Conservation (phyloP, 1,284 basidiomycete species). For the Trametes hirsuta region DNA sequence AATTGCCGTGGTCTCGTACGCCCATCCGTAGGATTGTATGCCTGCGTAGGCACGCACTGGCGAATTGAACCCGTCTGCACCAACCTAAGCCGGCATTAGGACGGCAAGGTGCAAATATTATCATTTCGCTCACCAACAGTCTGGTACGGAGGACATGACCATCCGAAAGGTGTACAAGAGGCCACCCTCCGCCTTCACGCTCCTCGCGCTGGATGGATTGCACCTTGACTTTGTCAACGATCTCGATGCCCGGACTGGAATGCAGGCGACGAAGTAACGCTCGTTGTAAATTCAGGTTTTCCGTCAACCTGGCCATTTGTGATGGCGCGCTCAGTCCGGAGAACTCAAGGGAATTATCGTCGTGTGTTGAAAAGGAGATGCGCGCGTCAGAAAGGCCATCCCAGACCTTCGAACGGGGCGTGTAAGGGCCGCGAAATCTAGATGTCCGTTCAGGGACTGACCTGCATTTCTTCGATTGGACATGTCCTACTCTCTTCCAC, state of each 20-base stretch:
- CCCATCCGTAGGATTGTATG: slow-evolving; percentile 91
- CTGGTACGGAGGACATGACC: slow-evolving; percentile 66
- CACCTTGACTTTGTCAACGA: slow-evolving; percentile 74
- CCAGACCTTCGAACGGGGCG: slow-evolving; percentile 68
- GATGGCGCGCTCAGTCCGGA: slow-evolving; percentile 31
- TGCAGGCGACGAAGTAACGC: slow-evolving; percentile 69
- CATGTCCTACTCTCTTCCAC: slow-evolving; percentile 75
- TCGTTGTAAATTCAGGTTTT: slow-evolving; percentile 90
- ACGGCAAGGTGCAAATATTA: not conserved
- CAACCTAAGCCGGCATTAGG: slow-evolving; percentile 58
- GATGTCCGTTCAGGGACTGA: slow-evolving; percentile 32
- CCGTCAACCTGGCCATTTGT: slow-evolving; percentile 80
- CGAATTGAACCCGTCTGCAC: slow-evolving; percentile 95
- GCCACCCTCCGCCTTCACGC: slow-evolving; percentile 64
- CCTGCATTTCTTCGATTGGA: slow-evolving; percentile 86
- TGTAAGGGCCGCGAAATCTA: not conserved
- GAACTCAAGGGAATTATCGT: slow-evolving; percentile 39
- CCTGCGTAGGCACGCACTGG: slow-evolving; percentile 89
- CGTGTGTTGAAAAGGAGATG: slow-evolving; percentile 68
- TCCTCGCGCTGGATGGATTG: slow-evolving; percentile 56
- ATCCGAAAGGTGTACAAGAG: slow-evolving; percentile 71
- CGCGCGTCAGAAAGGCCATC: slow-evolving; percentile 85
- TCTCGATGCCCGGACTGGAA: slow-evolving; percentile 45
- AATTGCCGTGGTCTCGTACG: slow-evolving; percentile 89
- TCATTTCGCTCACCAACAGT: slow-evolving; percentile 58